These are phyloP conservation scores for Metschnikowia matae DNA, from an alignment of 805 yeast species.

Conservation along the genomic window DNA sequence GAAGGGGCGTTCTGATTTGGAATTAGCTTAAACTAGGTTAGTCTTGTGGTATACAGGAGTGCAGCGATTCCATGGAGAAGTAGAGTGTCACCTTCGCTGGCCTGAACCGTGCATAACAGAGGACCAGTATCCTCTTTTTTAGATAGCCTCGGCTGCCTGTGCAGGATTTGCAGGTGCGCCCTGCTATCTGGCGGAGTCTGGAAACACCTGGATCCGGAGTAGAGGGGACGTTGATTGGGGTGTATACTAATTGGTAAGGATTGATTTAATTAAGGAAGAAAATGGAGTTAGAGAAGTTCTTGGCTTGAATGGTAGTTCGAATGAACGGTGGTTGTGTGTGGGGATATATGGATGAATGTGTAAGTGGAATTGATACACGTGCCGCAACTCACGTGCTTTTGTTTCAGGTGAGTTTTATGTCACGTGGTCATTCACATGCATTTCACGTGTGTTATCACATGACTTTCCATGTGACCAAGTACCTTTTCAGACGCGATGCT, in stretches of 20 bases:
- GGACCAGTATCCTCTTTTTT: slow-evolving; percentile 1
- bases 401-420: too few species aligned
- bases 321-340: too few species aligned
- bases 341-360: too few species aligned
- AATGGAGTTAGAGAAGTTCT: too few species aligned
- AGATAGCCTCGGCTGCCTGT: background rate
- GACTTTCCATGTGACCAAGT: background rate
- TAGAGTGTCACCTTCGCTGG: background rate
- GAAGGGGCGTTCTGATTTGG: background rate
- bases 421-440: too few species aligned
- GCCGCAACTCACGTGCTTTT: too few species aligned
- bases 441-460: background rate
- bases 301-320: too few species aligned
- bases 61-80: background rate
- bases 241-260: too few species aligned
- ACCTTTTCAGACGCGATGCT: background rate
- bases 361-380: too few species aligned
- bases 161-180: slow-evolving; percentile 4
- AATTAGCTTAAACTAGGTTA: background rate
- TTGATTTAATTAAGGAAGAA: too few species aligned
- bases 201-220: background rate
- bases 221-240: too few species aligned
- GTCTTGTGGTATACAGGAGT: background rate
- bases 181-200: background rate
- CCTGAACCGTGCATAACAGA: slow-evolving; percentile 3